phyloP scores from a whole-genome alignment of 163 green algal species.

The Chloroidium sp. region DNA sequence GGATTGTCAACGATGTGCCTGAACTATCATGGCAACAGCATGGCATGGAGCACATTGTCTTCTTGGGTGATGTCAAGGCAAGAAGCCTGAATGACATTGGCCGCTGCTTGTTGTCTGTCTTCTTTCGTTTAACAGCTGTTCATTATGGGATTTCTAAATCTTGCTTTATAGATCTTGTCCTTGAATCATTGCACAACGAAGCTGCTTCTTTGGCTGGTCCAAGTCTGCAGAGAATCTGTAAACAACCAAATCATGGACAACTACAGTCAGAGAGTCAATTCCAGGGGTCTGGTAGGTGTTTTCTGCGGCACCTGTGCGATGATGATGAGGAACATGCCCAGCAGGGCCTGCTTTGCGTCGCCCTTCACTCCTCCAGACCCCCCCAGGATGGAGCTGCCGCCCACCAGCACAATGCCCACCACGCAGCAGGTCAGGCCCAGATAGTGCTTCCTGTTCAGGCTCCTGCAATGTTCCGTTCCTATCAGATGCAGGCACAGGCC shows the following conservation, averaged over 20 bases:
- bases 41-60: background rate
- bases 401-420: conserved; percentile 15
- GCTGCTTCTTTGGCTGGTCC: background rate
- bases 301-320: conserved; percentile 32
- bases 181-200: background rate
- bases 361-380: conserved; percentile 20
- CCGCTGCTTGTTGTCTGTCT: background rate
- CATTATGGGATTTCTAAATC: background rate
- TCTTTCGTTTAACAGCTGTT: too few relatives aligned
- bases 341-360: conserved; percentile 23
- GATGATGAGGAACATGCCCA: conserved; percentile 61
- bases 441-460: conserved; percentile 69
- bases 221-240: background rate
- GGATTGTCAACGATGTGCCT: background rate
- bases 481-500: too few relatives aligned
- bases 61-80: background rate
- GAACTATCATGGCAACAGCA: background rate
- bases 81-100: background rate
- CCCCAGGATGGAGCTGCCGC: conserved; percentile 10
- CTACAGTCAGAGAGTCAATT: too few relatives aligned
- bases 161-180: background rate
- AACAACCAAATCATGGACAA: background rate
- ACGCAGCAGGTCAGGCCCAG: conserved; percentile 63
- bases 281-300: too few relatives aligned
- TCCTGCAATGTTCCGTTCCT: conserved; percentile 1